Percentiles rank a stretch among this genome's conserved stretches.
Conservation (phyloP, 2,329 filamentous ascomycete genomes). For the Diaporthe ampelina region DNA sequence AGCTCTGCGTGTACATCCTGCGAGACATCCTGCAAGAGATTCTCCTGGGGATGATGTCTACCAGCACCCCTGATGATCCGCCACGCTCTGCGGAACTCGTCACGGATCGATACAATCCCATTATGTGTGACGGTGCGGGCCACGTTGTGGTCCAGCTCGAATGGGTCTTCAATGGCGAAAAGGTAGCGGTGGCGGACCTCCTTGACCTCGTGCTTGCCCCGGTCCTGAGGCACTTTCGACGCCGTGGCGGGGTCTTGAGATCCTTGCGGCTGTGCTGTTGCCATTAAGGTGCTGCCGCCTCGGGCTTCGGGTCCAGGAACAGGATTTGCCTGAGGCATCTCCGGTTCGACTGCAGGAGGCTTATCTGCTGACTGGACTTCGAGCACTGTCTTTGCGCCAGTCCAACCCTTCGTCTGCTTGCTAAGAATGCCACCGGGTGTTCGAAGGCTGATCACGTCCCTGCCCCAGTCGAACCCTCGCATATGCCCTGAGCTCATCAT, state of each 20-base stretch:
- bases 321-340: constrained; percentile 42
- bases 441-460: constrained; percentile 83
- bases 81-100: constrained; percentile 88
- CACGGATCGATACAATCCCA: constrained; percentile 84
- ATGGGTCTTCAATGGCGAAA: constrained; percentile 92
- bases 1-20: constrained; percentile 49
- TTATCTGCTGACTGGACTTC: constrained; percentile 60
- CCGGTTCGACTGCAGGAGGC: constrained; percentile 43
- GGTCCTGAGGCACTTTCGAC: constrained; percentile 15
- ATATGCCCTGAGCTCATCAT: constrained; percentile 63
- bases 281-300: neutral
- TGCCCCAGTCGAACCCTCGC: constrained; percentile 83
- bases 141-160: constrained; percentile 90
- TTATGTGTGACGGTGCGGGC: constrained; percentile 87
- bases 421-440: constrained; percentile 77
- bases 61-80: constrained; percentile 73
- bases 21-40: constrained; percentile 68
- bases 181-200: constrained; percentile 85
- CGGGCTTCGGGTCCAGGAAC: neutral
- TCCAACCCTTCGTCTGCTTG: constrained; percentile 89
- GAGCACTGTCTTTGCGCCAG: constrained; percentile 80
- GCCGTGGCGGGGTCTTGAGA: neutral
- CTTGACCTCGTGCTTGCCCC: constrained; percentile 61
- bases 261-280: neutral
- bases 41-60: constrained; percentile 56